Percentiles rank a stretch among this genome's conserved stretches.
These are phyloP conservation scores for Alnus rubra DNA, from an alignment of 306 rosid species.

Conservation along the genomic window DNA sequence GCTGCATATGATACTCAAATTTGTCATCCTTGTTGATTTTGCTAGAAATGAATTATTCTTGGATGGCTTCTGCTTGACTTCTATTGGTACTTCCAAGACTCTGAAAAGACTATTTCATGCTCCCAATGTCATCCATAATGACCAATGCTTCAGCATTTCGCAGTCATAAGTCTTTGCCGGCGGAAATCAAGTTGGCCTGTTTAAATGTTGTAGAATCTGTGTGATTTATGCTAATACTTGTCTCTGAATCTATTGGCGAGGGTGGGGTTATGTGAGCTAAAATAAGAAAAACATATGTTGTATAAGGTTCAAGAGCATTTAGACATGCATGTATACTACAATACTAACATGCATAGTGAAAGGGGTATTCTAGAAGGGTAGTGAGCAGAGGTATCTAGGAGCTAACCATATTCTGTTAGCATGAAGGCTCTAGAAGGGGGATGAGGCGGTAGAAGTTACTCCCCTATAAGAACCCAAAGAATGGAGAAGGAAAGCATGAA, in stretches of 20 bases:
- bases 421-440: no score
- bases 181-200: neutral
- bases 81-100: neutral
- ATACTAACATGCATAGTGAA: no score
- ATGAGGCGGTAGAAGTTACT: no score
- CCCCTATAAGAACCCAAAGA: no score
- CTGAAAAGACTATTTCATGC: neutral
- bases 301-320: neutral
- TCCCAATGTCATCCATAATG: neutral
- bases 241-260: neutral
- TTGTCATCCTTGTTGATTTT: constrained; percentile 19
- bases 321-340: neutral
- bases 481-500: no score
- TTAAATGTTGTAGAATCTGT: neutral
- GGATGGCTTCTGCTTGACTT: constrained; percentile 27
- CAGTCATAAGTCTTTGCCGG: neutral
- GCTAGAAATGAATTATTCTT: constrained; percentile 6
- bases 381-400: no score
- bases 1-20: constrained; percentile 20
- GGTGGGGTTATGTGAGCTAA: neutral
- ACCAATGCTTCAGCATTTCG: neutral
- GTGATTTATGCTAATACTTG: neutral
- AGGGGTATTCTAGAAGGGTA: no score
- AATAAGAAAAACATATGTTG: neutral
- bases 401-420: no score